A percentile compares a stretch with the other conserved stretches of the same genome.
phyloP scores from a whole-genome alignment of 768 basidiomycete species.

The Postia placenta region DNA sequence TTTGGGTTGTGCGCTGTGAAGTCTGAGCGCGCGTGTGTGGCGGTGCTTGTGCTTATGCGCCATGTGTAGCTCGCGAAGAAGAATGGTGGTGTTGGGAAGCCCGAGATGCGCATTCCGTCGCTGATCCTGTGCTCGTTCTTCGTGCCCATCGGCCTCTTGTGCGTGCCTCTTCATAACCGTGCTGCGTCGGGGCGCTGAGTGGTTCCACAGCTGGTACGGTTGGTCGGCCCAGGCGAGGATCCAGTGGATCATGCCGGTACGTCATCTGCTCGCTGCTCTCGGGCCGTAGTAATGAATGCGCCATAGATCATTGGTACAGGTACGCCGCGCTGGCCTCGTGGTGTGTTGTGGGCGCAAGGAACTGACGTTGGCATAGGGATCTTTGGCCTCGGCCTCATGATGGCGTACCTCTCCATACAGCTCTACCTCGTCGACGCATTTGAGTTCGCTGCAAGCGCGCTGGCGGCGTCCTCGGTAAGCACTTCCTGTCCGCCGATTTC shows the following conservation, averaged over 20 bases:
- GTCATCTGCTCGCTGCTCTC: not conserved
- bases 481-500: not conserved
- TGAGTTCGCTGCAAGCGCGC: conserved; percentile 58
- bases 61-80: conserved; percentile 18
- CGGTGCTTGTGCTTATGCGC: not conserved
- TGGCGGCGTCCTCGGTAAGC: conserved; percentile 52
- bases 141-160: conserved; percentile 65
- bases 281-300: no score
- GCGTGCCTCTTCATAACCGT: conserved; percentile 18
- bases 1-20: not conserved
- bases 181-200: no score
- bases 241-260: conserved; percentile 66
- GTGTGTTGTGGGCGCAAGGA: not conserved
- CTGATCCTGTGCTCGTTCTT: conserved; percentile 65
- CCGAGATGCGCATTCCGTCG: conserved; percentile 70
- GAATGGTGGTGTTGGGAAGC: conserved; percentile 56
- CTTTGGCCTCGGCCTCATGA: not conserved
- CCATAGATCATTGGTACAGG: conserved; percentile 37
- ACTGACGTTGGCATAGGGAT: conserved; percentile 9
- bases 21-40: not conserved
- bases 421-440: conserved; percentile 70
- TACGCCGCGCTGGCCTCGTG: conserved; percentile 49
- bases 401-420: conserved; percentile 19
- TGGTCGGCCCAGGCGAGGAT: conserved; percentile 66
- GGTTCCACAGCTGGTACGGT: conserved; percentile 65